Evolutionary conservation across 2,329 filamentous ascomycete species (phyloP), one percentile per base, ranked within the genome.

Genomic region (Epichloe amarillans): DNA sequence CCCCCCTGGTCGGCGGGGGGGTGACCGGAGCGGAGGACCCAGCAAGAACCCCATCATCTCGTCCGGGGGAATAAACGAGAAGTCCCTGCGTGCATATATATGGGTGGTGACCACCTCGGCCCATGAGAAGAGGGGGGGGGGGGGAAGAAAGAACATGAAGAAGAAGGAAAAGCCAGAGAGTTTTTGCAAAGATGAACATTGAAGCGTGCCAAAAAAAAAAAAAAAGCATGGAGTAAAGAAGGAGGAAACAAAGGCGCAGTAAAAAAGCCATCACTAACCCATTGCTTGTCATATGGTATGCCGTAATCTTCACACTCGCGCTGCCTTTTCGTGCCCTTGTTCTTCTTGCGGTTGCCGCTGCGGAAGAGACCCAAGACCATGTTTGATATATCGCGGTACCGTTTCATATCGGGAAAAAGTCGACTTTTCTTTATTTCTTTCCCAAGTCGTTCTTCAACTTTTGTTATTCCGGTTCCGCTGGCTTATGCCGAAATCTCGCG

Each of bases 251-350:
- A 30, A 46, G 6, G 26, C 11, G 15, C 6, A 45, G 15, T 7
- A 45, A 36, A 52, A 52, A 40, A 42, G 35, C 23, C 52, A 46
- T 47, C 51, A 65, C 69, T 60, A 64, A 76, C 72, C 72, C 73
- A 75, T 56, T 73, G 65, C 63, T 77, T 76, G 60, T 75, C 71
- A 51, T 62, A 59, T 5, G 21, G n/a, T 23, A 38, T 33, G 12
- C 41, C 33, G n/a, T 45, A 46, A 8, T 46, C 36, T 36, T 50
- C 41, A 40, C 30, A 1, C 19, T 40, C 10, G 21, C 14, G 52
- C 62, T 58, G 56, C 30, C 52, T 55, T 57, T 56, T 60, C 30
- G 15, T 42, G 7, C 4, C 8, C 6, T 17, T 7, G 17, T 35
- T 15, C 21, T 47, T 46, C 15, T 23, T 5, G 33, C 40, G 36